These are phyloP conservation scores for Apiotrichum domesticum DNA, from an alignment of 1,284 basidiomycete genomes.

Conservation along the genomic window DNA sequence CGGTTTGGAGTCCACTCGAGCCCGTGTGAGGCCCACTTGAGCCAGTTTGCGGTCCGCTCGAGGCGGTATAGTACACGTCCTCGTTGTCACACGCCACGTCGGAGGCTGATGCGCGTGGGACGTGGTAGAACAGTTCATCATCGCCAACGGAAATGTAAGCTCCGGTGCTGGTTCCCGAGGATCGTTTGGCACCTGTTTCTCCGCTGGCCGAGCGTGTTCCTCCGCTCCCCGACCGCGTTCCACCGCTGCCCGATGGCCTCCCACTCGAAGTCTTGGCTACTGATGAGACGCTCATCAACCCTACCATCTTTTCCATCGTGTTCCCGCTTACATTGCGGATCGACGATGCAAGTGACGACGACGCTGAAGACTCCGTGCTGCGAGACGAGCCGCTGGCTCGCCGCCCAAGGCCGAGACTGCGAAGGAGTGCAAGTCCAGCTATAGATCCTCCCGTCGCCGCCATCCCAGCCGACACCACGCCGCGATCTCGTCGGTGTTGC, in stretches of 20 bases:
- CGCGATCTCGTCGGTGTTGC: neutral
- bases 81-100: neutral
- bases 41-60: neutral
- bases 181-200: neutral
- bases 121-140: conserved; percentile 15
- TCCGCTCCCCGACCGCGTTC: neutral
- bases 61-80: conserved; percentile 8
- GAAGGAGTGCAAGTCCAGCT: conserved; percentile 10
- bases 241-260: neutral
- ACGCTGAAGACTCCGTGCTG: neutral
- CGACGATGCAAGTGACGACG: neutral
- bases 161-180: conserved; percentile 1
- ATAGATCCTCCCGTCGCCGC: neutral
- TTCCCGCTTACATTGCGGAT: conserved; percentile 15
- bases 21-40: neutral
- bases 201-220: neutral
- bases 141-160: conserved; percentile 9
- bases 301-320: conserved; percentile 17
- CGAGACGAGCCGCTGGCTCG: neutral
- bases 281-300: neutral
- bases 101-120: neutral
- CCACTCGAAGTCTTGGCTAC: too few relatives aligned
- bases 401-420: conserved; percentile 9
- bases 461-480: neutral
- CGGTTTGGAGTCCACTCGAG: neutral